Evolutionary conservation across 2,329 filamentous ascomycete genomes (phyloP).

Genomic region (Fusarium proliferatum): DNA sequence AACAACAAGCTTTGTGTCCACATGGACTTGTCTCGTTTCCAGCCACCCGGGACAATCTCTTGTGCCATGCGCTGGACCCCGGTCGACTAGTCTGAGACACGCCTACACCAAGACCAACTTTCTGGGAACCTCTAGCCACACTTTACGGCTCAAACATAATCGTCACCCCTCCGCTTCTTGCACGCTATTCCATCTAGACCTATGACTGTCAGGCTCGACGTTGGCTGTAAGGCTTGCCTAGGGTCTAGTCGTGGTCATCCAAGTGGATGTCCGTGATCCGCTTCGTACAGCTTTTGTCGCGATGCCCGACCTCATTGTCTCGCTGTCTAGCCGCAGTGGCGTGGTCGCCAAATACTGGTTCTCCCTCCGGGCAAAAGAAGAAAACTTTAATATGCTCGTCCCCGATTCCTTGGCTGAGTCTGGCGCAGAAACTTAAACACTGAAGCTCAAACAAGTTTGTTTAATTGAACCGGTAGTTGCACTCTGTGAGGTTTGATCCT

Average conservation of each 20-base stretch:
- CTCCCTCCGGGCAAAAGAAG: conserved; percentile 12
- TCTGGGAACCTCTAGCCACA: background rate
- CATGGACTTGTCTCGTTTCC: conserved; percentile 14
- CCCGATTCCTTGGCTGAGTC: conserved; percentile 1
- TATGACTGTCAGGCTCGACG: conserved; percentile 9
- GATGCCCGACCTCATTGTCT: conserved; percentile 28
- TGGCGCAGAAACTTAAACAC: conserved; percentile 14
- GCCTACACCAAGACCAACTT: background rate
- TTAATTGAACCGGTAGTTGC: conserved; percentile 16
- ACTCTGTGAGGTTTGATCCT: conserved; percentile 1
- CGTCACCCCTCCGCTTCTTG: conserved; percentile 23
- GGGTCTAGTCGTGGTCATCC: conserved; percentile 14
- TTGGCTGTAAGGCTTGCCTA: conserved; percentile 7
- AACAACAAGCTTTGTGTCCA: background rate
- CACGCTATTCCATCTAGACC: conserved; percentile 6
- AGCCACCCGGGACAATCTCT: conserved; percentile 23
- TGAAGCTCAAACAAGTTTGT: conserved; percentile 22
- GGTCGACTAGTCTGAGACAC: conserved; percentile 5
- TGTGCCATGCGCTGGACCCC: background rate
- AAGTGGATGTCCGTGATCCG: conserved; percentile 13
- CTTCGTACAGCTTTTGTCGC: conserved; percentile 23
- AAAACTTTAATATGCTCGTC: conserved; percentile 27
- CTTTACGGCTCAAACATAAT: conserved; percentile 8
- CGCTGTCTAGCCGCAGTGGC: conserved; percentile 26
- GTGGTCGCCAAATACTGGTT: conserved; percentile 7